Conservation (phyloP, 306 rosid species). For the Cercis canadensis region DNA sequence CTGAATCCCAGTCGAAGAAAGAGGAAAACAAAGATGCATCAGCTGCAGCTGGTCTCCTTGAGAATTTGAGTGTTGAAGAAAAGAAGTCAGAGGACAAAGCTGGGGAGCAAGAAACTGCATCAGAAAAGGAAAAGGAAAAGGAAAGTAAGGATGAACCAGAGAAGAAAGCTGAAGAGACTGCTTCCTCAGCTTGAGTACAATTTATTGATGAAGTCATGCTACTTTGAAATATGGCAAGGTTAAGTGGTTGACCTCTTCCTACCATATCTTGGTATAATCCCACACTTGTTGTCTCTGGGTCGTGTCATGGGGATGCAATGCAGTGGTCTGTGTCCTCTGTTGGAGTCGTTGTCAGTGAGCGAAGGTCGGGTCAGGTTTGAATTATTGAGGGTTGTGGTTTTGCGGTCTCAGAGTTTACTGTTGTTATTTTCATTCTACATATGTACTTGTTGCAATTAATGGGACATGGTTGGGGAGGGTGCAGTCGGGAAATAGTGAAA, state of each 20-base stretch:
- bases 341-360: conserved; percentile 53
- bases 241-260: conserved; percentile 46
- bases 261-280: conserved; percentile 46
- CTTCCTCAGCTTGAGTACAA: conserved; percentile 57
- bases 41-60: conserved; percentile 75
- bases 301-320: conserved; percentile 49
- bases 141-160: conserved; percentile 37
- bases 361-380: conserved; percentile 52
- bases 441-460: conserved; percentile 39
- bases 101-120: conserved; percentile 38
- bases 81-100: conserved; percentile 54
- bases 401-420: conserved; percentile 51
- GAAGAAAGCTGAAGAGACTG: conserved; percentile 63
- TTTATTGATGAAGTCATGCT: conserved; percentile 32
- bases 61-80: conserved; percentile 78
- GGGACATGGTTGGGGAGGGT: conserved; percentile 43
- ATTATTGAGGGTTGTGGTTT: conserved; percentile 55
- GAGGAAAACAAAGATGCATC: conserved; percentile 69
- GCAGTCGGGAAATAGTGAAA: conserved; percentile 30
- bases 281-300: conserved; percentile 45
- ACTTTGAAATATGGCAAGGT: conserved; percentile 51
- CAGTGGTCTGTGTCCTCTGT: conserved; percentile 46
- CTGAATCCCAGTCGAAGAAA: conserved; percentile 70
- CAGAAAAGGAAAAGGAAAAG: conserved; percentile 42
- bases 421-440: conserved; percentile 41